These are phyloP conservation scores for Beauveria caledonica DNA, from an alignment of 2,329 filamentous ascomycete genomes.

Conservation along the genomic window DNA sequence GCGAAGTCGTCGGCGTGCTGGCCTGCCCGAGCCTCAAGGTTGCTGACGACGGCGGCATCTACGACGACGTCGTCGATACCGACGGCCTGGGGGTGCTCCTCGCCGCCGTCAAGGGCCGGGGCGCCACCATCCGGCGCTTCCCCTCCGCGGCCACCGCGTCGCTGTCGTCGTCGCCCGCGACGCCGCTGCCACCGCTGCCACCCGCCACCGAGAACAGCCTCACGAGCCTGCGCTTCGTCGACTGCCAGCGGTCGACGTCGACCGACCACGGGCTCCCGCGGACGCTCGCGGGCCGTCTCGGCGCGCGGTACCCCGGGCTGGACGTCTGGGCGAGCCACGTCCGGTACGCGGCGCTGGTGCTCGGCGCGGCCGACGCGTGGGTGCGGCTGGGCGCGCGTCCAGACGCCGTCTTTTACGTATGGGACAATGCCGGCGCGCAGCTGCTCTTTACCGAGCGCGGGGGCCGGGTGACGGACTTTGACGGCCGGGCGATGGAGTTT, in stretches of 20 bases:
- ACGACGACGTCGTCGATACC: constrained; percentile 25
- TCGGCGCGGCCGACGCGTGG: constrained; percentile 29
- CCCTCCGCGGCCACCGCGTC: constrained; percentile 1
- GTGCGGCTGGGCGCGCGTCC: constrained; percentile 22
- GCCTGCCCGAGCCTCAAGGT: constrained; percentile 51
- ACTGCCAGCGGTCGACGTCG: constrained; percentile 24
- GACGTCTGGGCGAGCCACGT: constrained; percentile 33
- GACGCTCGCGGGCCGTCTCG: constrained; percentile 21
- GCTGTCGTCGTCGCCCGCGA: constrained; percentile 16
- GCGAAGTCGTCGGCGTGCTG: constrained; percentile 49
- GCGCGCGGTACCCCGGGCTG: constrained; percentile 27
- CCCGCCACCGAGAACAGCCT: constrained; percentile 14
- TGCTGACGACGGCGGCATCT: constrained; percentile 25
- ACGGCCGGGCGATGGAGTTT: constrained; percentile 29
- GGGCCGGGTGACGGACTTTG: constrained; percentile 43
- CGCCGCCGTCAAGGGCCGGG: constrained; percentile 24
- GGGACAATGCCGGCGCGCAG: constrained; percentile 53
- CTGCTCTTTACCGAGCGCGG: constrained; percentile 48
- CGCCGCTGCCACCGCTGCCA: constrained; percentile 16
- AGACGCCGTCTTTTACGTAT: constrained; percentile 23
- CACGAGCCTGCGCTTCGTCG: constrained; percentile 25
- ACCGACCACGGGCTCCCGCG: constrained; percentile 25
- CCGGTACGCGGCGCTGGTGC: constrained; percentile 29
- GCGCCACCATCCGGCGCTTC: constrained; percentile 22
- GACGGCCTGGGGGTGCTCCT: constrained; percentile 29